A percentile compares a stretch with the other conserved stretches of the same genome.
Evolutionary conservation across 306 rosid genomes (phyloP).

Genomic region (Alnus rubra): DNA sequence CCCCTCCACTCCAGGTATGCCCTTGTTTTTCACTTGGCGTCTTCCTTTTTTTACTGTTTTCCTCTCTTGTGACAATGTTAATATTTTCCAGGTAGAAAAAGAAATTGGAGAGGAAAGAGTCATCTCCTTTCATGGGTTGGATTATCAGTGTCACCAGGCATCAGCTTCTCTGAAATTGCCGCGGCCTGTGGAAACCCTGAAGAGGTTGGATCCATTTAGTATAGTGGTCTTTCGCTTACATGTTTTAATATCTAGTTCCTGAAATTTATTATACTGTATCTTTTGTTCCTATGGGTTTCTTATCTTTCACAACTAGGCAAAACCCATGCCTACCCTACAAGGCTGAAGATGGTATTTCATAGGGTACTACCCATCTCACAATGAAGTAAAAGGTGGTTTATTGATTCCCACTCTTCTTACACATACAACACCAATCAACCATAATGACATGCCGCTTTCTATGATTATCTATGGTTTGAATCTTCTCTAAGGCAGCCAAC

Average conservation of each 20-base stretch:
- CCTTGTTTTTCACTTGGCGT: slow-evolving; percentile 29
- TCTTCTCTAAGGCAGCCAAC: too few species aligned
- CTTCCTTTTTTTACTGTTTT: slow-evolving; percentile 18
- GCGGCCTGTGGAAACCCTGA: slow-evolving; percentile 56
- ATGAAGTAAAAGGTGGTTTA: too few species aligned
- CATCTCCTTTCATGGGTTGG: slow-evolving; percentile 79
- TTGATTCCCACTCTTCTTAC: too few species aligned
- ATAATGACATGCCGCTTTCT: too few species aligned
- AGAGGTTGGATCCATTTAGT: slow-evolving; percentile 54
- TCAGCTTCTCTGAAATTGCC: slow-evolving; percentile 54
- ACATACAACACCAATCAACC: too few species aligned
- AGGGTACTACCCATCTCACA: too few species aligned
- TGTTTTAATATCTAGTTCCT: not conserved
- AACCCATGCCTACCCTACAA: too few species aligned
- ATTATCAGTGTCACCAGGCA: slow-evolving; percentile 67
- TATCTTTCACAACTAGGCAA: not conserved
- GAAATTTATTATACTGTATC: not conserved
- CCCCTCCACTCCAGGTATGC: slow-evolving; percentile 79
- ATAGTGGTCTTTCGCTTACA: slow-evolving; percentile 19
- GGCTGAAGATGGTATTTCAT: too few species aligned
- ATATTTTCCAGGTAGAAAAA: slow-evolving; percentile 70
- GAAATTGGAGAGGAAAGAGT: slow-evolving; percentile 92
- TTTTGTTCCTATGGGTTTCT: not conserved
- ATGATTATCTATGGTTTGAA: too few species aligned
- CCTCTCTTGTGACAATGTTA: slow-evolving; percentile 19